These are phyloP conservation scores for Sarcodon aspratus DNA, from an alignment of 768 basidiomycete species.

Conservation along the genomic window DNA sequence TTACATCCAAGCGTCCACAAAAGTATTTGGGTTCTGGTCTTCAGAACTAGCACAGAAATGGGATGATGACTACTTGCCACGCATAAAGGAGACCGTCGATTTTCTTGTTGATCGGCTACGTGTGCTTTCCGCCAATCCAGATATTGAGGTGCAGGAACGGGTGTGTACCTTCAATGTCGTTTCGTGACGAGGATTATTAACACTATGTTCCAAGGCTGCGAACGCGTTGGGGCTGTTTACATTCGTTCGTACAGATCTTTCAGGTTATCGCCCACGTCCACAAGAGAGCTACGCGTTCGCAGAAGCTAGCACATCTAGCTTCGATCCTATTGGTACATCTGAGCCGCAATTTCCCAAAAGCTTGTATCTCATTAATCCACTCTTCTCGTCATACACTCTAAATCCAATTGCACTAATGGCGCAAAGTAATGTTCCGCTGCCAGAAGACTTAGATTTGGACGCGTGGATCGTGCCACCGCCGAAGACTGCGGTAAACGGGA, in stretches of 20 bases:
- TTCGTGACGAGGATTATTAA: background rate
- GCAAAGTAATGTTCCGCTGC: slow-evolving; percentile 71
- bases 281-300: slow-evolving; percentile 25
- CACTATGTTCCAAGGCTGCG: slow-evolving; percentile 46
- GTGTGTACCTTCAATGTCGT: slow-evolving; percentile 28
- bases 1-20: slow-evolving; percentile 74
- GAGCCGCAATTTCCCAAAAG: slow-evolving; percentile 77
- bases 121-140: slow-evolving; percentile 44
- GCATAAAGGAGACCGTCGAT: slow-evolving; percentile 54
- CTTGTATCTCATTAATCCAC: slow-evolving; percentile 71
- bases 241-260: slow-evolving; percentile 68
- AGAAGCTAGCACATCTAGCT: slow-evolving; percentile 22
- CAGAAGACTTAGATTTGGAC: slow-evolving; percentile 81
- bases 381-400: slow-evolving; percentile 70
- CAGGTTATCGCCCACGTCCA: slow-evolving; percentile 31
- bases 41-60: slow-evolving; percentile 67
- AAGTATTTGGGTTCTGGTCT: slow-evolving; percentile 82
- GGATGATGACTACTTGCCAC: slow-evolving; percentile 59
- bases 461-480: slow-evolving; percentile 69
- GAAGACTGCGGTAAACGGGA: slow-evolving; percentile 15
- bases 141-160: slow-evolving; percentile 90
- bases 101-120: slow-evolving; percentile 45
- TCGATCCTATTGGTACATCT: slow-evolving; percentile 24
- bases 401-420: slow-evolving; percentile 76
- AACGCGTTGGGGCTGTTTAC: slow-evolving; percentile 65